Base-by-base conservation (phyloP, 2,329 filamentous ascomycete genomes). In the Colletotrichum chlorophyti region DNA sequence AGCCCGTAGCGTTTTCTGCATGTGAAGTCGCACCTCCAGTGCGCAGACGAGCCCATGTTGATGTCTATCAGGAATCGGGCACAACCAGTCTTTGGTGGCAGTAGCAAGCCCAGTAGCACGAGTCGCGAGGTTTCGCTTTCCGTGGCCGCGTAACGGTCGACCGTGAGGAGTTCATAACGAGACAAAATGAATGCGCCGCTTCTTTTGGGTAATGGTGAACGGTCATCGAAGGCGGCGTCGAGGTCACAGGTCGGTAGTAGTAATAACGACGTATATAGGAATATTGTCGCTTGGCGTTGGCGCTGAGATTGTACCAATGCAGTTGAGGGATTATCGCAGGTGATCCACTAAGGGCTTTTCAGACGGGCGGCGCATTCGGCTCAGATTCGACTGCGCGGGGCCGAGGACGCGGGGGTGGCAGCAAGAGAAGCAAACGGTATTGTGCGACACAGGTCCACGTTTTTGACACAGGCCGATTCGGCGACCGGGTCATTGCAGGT, bases 331-430 rank as follows among this genome's bases (percentile, higher is more conserved):
- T 46, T 29, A 51, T 60, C 38, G 32, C 15, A 48, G 14, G 19
- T 19, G 32, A 58, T 58, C 26, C 24, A 51, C 57, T 29, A 9
- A 47, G 31, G 42, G 37, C 42, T 32, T 48, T 54, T 37, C 23
- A 17, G 19, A 24, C 14, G 43, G 35, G 50, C 37, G 42, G 54
- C 54, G 50, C 42, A 48, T 54, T n/a, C 42, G 42, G 42, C 17
- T 38, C 35, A 17, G 21, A 15, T 24, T 41, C 50, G 29, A 37
- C 17, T 26, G 41, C 29, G 35, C 49, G 35, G 49, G 50, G 21
- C 24, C n/a, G 49, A 32, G 17, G 26, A 24, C 15, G 35, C 48
- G 32, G 53, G 26, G 27, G 17, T 41, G 23, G 17, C 9, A 12
- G 37, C 50, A 54, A 53, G 29, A 23, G 21, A 43, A 23, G 26